Evolutionary conservation across 2,329 filamentous ascomycete species (phyloP), one percentile per base, ranked within the genome.

Genomic region (Colletotrichum sidae): DNA sequence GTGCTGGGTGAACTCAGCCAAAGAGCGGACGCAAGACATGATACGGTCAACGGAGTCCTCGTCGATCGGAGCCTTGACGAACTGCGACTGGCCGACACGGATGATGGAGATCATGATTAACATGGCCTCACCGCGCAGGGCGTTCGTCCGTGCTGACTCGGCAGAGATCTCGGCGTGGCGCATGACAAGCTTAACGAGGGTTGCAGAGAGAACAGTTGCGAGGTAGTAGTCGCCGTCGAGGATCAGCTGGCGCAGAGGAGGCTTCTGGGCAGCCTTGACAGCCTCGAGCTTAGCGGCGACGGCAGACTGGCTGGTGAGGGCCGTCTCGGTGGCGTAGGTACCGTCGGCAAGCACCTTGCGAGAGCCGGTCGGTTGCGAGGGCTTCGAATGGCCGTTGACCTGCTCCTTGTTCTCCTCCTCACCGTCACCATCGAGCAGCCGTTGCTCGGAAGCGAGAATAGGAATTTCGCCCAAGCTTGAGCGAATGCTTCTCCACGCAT

Each of bases 101-200:
- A 99, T 93, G 71, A 99, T 96, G 6, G 96, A 98, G 72, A 99
- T 97, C 94, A 98, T 97, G 76, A 99, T 98, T 57, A 99, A 86
- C 96, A 99, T 99, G 49, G 96, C 96, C 79, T 99, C 96, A 4
- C 96, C 96, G 54, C 93, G 91, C 34, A 99, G 86, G 37, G 95
- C 94, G 72, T 99, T 99, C 37, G 95, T 98, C 44, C 96, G 91
- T 47, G 92, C 92, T 47, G 85, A 80, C 72, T 97, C 95, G 33
- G 91, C 83, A 1, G 95, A 97, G 66, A 98, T 94, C 75, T 98
- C 94, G 2, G 93, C 92, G 77, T 98, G 94, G 57, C 96, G 92
- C 94, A 99, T 97, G 55, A 99, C 96, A 59, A 99, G 86, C 81
- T 99, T 99, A 13, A 96, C 97, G 63, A 99, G 86, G 1, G 95